Evolutionary conservation across 805 yeast species (phyloP).

Genomic region (Wickerhamomyces mucosus): DNA sequence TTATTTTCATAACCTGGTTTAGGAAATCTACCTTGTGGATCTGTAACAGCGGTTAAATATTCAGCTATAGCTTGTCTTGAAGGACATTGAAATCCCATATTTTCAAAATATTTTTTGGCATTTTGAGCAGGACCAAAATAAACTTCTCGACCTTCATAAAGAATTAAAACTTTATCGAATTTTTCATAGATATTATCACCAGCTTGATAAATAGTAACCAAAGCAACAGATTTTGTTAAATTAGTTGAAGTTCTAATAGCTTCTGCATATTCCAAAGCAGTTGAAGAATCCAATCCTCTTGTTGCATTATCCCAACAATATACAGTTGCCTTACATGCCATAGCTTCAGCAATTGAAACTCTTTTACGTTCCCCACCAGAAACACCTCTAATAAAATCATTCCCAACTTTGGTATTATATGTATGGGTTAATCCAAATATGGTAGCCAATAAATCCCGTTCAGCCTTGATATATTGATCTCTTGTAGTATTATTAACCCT

Average conservation of each 20-base stretch:
- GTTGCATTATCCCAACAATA: conserved; percentile 80
- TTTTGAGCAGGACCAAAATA: conserved; percentile 49
- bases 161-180: conserved; percentile 53
- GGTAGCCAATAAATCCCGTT: conserved; percentile 40
- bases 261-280: conserved; percentile 66
- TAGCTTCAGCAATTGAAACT: conserved; percentile 74
- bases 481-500: conserved; percentile 39
- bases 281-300: conserved; percentile 77
- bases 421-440: conserved; percentile 55
- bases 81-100: conserved; percentile 59
- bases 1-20: conserved; percentile 36
- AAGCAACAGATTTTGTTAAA: conserved; percentile 42
- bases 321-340: conserved; percentile 52
- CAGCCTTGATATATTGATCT: conserved; percentile 36
- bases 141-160: conserved; percentile 53
- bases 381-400: conserved; percentile 58
- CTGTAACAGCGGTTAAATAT: conserved; percentile 60
- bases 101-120: conserved; percentile 49
- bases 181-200: conserved; percentile 55
- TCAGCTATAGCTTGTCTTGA: conserved; percentile 64
- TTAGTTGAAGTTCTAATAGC: conserved; percentile 57
- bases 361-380: conserved; percentile 85
- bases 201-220: conserved; percentile 65
- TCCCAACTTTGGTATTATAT: conserved; percentile 49
- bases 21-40: conserved; percentile 49